These are phyloP conservation scores for Mucor indicus DNA, from an alignment of 371 early-diverging fungal species.

Conservation along the genomic window DNA sequence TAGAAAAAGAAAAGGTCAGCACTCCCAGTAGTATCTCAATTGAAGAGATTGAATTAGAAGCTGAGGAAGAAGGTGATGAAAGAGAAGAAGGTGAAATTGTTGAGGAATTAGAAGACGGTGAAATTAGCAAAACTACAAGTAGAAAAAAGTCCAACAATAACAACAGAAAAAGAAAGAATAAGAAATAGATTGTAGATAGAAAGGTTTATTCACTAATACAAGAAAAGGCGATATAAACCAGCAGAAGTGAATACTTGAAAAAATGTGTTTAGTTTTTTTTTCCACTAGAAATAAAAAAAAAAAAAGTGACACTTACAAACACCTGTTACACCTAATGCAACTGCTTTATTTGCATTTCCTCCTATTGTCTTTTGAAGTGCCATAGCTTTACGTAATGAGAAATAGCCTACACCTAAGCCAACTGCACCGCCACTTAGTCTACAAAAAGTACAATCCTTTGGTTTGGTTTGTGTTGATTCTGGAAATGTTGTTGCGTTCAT, in stretches of 20 bases:
- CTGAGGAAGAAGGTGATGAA: conserved; percentile 11
- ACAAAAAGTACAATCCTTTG: conserved; percentile 12
- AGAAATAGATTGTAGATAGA: neutral
- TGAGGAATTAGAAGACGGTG: neutral
- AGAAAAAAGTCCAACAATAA: too few relatives aligned
- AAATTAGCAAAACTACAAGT: conserved; percentile 2
- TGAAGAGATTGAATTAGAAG: conserved; percentile 17
- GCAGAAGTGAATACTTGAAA: conserved; percentile 14
- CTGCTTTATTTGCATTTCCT: conserved; percentile 7
- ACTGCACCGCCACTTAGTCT: conserved; percentile 11
- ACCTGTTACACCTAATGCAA: conserved; percentile 19
- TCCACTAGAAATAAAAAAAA: too few relatives aligned
- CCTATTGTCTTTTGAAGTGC: conserved; percentile 3
- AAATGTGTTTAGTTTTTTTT: too few relatives aligned
- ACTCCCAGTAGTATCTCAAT: neutral
- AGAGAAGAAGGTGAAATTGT: neutral
- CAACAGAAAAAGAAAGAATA: conserved; percentile 13
- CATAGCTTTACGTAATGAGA: conserved; percentile 11
- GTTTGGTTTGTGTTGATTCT: neutral
- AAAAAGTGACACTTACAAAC: conserved; percentile 16
- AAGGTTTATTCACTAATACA: neutral
- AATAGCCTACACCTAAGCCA: conserved; percentile 8
- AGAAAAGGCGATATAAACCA: conserved; percentile 15
- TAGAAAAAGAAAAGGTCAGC: neutral
- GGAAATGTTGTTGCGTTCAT: neutral